These are phyloP conservation scores for Pseudozyma pruni DNA, from an alignment of 1,284 basidiomycete genomes.

Conservation along the genomic window DNA sequence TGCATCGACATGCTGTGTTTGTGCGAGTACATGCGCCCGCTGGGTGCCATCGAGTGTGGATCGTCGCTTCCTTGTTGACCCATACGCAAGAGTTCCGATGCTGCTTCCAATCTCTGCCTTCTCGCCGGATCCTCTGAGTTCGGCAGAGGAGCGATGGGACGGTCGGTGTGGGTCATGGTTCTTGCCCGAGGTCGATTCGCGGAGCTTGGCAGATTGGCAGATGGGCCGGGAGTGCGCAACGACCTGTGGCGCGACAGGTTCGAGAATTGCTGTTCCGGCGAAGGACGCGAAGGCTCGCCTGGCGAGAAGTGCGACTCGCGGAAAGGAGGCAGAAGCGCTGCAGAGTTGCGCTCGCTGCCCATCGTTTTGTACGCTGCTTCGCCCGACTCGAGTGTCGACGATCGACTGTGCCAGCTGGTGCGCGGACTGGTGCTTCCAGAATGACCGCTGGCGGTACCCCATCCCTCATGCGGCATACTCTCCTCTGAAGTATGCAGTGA, in stretches of 20 bases:
- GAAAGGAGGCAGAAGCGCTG: constrained; percentile 37
- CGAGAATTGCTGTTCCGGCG: constrained; percentile 27
- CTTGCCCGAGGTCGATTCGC: constrained; percentile 43
- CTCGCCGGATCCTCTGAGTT: constrained; percentile 42
- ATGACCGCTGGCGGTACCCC: constrained; percentile 37
- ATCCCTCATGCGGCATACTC: constrained; percentile 32
- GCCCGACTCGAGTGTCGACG: constrained; percentile 51
- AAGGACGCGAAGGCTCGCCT: constrained; percentile 24
- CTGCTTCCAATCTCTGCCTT: constrained; percentile 41
- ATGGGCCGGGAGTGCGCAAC: constrained; percentile 31
- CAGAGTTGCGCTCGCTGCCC: constrained; percentile 18
- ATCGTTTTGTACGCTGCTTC: constrained; percentile 48
- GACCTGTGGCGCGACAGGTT: constrained; percentile 39
- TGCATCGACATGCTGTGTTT: constrained; percentile 48
- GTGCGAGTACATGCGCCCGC: constrained; percentile 35
- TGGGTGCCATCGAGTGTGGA: background rate
- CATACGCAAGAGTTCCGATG: constrained; percentile 48
- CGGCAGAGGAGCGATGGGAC: constrained; percentile 51
- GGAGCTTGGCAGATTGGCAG: constrained; percentile 28
- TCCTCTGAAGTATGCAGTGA: constrained; percentile 40
- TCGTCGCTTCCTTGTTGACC: constrained; percentile 29
- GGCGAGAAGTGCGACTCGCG: constrained; percentile 18
- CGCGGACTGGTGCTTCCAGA: constrained; percentile 43
- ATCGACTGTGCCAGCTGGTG: constrained; percentile 56
- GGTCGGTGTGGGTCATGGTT: constrained; percentile 45